Evolutionary conservation across 805 yeast species (phyloP).

Genomic region (Cyberlindnera euphorbiiphila): DNA sequence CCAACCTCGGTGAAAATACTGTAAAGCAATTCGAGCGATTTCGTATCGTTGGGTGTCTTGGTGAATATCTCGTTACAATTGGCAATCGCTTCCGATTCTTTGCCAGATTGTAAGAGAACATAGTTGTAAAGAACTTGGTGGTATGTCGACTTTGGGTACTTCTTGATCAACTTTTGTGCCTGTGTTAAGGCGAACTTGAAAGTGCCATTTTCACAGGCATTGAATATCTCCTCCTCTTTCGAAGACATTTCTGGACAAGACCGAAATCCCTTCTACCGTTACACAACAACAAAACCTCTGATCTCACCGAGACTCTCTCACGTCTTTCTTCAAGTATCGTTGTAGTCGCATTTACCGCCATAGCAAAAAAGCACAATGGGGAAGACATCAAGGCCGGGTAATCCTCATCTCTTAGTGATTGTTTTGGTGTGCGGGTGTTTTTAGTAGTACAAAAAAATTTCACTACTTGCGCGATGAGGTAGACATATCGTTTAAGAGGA

Average conservation of each 20-base stretch:
- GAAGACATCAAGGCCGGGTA: slow-evolving; percentile 2
- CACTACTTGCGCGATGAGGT: slow-evolving; percentile 10
- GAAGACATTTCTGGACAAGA: slow-evolving; percentile 23
- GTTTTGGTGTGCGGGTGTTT: slow-evolving; percentile 11
- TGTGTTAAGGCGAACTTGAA: slow-evolving; percentile 49
- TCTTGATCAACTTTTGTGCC: slow-evolving; percentile 44
- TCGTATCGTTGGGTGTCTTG: slow-evolving; percentile 50
- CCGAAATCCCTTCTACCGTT: no score
- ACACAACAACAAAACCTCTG: no score
- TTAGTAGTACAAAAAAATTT: slow-evolving; percentile 11
- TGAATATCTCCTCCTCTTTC: slow-evolving; percentile 33
- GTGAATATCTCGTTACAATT: slow-evolving; percentile 20
- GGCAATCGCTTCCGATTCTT: slow-evolving; percentile 29
- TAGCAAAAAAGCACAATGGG: no score
- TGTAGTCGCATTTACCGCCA: no score
- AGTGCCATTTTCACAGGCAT: slow-evolving; percentile 50
- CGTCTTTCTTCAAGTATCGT: no score
- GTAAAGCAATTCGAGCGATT: slow-evolving; percentile 46
- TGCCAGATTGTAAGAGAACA: slow-evolving; percentile 30
- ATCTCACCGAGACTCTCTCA: no score
- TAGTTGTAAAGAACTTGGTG: slow-evolving; percentile 36
- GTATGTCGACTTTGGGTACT: slow-evolving; percentile 54
- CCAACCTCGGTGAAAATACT: slow-evolving; percentile 41
- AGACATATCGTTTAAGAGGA: no score
- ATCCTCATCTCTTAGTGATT: no score